Percentiles rank a stretch among this genome's conserved stretches.
phyloP scores from a whole-genome alignment of 192 early-diverging fungal genomes.

The Martensiomyces pterosporus region DNA sequence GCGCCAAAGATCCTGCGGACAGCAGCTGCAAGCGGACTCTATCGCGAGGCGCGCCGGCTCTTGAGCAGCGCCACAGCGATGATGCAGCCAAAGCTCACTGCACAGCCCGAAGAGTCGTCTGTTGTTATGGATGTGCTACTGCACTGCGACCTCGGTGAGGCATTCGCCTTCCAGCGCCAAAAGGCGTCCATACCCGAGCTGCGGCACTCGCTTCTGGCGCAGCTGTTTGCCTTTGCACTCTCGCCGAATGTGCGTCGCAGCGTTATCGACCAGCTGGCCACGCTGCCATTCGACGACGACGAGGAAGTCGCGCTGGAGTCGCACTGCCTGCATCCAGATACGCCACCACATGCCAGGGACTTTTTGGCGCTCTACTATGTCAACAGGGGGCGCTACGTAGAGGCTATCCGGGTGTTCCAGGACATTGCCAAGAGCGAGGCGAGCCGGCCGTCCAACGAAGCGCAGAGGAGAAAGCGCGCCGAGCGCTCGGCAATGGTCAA shows the following conservation, averaged over 20 bases:
- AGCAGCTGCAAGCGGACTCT: slow-evolving; percentile 13
- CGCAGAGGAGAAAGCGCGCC: slow-evolving; percentile 24
- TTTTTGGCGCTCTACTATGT: slow-evolving; percentile 48
- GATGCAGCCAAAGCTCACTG: slow-evolving; percentile 19
- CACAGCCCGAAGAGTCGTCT: slow-evolving; percentile 15
- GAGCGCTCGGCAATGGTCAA: slow-evolving; percentile 34
- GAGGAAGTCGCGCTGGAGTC: slow-evolving; percentile 30
- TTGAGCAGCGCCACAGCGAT: slow-evolving; percentile 38
- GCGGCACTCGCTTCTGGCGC: slow-evolving; percentile 31
- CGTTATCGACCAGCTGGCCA: slow-evolving; percentile 21
- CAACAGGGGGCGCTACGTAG: slow-evolving; percentile 36
- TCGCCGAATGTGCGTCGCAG: slow-evolving; percentile 12
- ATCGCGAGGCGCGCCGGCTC: slow-evolving; percentile 19
- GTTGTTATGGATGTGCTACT: slow-evolving; percentile 36
- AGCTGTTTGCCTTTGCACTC: slow-evolving; percentile 39
- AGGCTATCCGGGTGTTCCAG: slow-evolving; percentile 40
- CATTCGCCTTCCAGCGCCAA: slow-evolving; percentile 44
- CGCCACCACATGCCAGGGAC: slow-evolving; percentile 20
- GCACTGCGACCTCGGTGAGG: slow-evolving; percentile 32
- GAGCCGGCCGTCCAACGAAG: slow-evolving; percentile 3
- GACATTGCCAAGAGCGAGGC: slow-evolving; percentile 14
- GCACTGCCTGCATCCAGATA: slow-evolving; percentile 18
- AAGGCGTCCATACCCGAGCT: slow-evolving; percentile 9
- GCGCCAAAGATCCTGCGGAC: slow-evolving; percentile 33
- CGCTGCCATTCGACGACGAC: slow-evolving; percentile 24